These are phyloP conservation scores for Thozetella sp. DNA, from an alignment of 495 filamentous ascomycete genomes.

Conservation along the genomic window DNA sequence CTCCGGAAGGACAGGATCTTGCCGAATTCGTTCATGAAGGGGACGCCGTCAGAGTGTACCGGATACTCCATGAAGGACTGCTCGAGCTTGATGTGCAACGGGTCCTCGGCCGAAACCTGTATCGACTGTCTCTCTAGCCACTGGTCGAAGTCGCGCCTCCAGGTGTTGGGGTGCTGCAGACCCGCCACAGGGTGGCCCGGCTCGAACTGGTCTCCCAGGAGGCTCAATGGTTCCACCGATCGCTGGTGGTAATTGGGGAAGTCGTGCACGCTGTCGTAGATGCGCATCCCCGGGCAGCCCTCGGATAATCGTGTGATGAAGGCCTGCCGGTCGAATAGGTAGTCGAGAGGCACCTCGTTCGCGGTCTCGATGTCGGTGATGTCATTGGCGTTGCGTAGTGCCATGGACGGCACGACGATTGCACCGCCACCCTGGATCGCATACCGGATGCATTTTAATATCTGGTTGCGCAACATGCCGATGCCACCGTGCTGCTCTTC, in stretches of 20 bases:
- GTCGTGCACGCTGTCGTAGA: constrained; percentile 11
- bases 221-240: neutral
- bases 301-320: neutral
- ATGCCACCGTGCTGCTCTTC: constrained; percentile 17
- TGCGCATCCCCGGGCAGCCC: constrained; percentile 22
- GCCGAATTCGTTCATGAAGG: constrained; percentile 20
- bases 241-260: constrained; percentile 6
- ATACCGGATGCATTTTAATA: constrained; percentile 26
- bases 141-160: constrained; percentile 9
- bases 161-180: constrained; percentile 8
- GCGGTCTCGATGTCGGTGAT: constrained; percentile 6
- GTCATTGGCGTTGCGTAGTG: constrained; percentile 1
- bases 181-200: neutral
- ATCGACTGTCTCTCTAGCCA: constrained; percentile 7
- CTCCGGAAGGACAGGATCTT: constrained; percentile 15
- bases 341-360: neutral
- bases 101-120: neutral
- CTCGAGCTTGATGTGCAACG: constrained; percentile 11
- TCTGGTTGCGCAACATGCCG: constrained; percentile 20
- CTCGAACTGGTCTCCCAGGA: constrained; percentile 5
- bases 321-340: neutral
- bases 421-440: constrained; percentile 27
- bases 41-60: constrained; percentile 14
- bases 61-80: constrained; percentile 32
- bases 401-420: constrained; percentile 5